Evolutionary conservation across 768 basidiomycete species (phyloP).

Genomic region (Lanmaoa rubissima): DNA sequence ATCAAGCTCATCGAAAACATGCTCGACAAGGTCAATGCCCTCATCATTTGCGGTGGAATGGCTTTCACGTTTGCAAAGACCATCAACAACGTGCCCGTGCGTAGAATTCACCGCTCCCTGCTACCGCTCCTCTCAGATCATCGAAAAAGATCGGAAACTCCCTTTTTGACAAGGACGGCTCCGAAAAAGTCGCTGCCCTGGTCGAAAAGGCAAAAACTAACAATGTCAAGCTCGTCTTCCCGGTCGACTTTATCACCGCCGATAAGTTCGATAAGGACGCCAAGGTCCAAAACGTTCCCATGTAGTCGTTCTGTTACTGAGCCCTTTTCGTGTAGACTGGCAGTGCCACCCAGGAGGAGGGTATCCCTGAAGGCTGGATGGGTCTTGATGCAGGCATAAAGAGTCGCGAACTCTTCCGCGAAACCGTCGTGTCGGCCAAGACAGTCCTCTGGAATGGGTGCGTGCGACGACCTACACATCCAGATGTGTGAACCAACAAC

Average conservation of each 20-base stretch:
- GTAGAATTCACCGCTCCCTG: constrained; percentile 16
- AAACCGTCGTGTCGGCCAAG: constrained; percentile 83
- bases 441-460: constrained; percentile 98
- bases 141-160: constrained; percentile 78
- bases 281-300: constrained; percentile 44
- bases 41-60: constrained; percentile 99
- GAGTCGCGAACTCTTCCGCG: constrained; percentile 74
- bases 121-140: constrained; percentile 1
- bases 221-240: constrained; percentile 92
- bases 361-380: constrained; percentile 93
- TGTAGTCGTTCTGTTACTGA: constrained; percentile 3
- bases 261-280: constrained; percentile 97
- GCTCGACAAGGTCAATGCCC: constrained; percentile 95
- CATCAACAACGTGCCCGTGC: constrained; percentile 70
- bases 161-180: constrained; percentile 86
- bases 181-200: constrained; percentile 78
- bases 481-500: not conserved
- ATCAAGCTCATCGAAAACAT: constrained; percentile 98
- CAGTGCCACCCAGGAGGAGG: constrained; percentile 72
- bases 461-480: constrained; percentile 19
- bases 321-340: constrained; percentile 49
- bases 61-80: constrained; percentile 99
- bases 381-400: constrained; percentile 91
- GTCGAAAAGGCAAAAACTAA: constrained; percentile 92
- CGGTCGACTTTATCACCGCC: constrained; percentile 90